A percentile compares a stretch with the other conserved stretches of the same genome.
Conservation (phyloP, 768 basidiomycete genomes). For the Mycena maculata region DNA sequence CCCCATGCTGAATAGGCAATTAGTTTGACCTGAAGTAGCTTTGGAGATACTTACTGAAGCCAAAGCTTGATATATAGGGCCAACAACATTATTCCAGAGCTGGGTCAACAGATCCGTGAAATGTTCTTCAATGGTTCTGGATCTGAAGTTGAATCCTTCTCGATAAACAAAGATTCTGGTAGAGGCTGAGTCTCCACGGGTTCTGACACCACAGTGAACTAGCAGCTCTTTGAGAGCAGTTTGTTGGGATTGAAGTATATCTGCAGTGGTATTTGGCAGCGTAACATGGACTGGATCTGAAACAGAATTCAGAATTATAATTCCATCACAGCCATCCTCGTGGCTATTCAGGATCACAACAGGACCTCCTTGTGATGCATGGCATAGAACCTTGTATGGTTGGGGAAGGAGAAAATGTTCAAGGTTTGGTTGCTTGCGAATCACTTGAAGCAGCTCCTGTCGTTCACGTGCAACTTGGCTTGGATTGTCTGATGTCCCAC, state of each 20-base stretch:
- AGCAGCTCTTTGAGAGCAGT: conserved; percentile 14
- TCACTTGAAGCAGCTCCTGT: too few species aligned
- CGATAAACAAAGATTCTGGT: neutral
- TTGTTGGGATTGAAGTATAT: neutral
- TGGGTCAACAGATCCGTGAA: too few species aligned
- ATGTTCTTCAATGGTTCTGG: neutral
- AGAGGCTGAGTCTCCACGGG: neutral
- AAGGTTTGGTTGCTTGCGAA: too few species aligned
- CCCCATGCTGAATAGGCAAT: conserved; percentile 30
- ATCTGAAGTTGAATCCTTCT: neutral
- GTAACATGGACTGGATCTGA: conserved; percentile 20
- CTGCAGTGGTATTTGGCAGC: conserved; percentile 9
- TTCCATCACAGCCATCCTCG: too few species aligned
- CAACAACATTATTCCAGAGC: conserved; percentile 25
- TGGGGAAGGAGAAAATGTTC: too few species aligned
- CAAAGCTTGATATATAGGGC: conserved; percentile 25
- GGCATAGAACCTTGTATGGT: too few species aligned
- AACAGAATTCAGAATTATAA: too few species aligned
- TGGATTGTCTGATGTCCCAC: neutral
- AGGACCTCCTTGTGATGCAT: too few species aligned
- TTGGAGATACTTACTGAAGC: conserved; percentile 6
- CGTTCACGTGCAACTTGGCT: too few species aligned
- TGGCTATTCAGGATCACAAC: too few species aligned
- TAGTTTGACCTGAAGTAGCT: neutral
- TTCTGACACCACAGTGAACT: too few species aligned